Conservation (phyloP, 2,329 filamentous ascomycete species). For the Colletotrichum agaves region DNA sequence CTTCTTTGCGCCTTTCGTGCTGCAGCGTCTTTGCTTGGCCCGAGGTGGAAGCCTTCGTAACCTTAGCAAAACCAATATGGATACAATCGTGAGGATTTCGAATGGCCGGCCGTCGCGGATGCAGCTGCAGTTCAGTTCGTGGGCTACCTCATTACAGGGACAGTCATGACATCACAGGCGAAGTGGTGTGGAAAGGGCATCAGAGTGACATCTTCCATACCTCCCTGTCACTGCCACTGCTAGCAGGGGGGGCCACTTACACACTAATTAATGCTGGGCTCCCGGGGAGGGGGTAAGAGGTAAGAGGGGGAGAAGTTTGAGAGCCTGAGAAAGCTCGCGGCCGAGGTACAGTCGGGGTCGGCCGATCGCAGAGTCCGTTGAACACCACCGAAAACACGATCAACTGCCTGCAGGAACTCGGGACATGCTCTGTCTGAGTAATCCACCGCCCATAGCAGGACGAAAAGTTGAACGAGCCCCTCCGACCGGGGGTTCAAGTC, state of each 20-base stretch:
- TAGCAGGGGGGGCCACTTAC: neutral
- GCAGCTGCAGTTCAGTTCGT: neutral
- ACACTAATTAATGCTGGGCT: neutral
- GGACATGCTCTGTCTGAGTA: slow-evolving; percentile 6
- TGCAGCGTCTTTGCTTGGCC: neutral
- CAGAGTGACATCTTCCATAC: slow-evolving; percentile 34
- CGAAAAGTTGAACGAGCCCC: slow-evolving; percentile 3
- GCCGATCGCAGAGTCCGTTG: slow-evolving; percentile 16
- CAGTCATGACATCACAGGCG: slow-evolving; percentile 33
- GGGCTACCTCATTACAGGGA: neutral
- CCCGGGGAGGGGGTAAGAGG: too few relatives aligned
- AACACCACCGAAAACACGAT: neutral
- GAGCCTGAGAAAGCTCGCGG: neutral
- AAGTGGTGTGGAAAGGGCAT: slow-evolving; percentile 26
- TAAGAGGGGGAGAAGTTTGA: neutral
- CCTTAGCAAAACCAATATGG: too few relatives aligned
- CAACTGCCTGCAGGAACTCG: neutral
- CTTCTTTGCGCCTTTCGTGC: neutral
- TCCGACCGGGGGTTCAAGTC: slow-evolving; percentile 15
- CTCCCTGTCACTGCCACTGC: neutral
- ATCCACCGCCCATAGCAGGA: slow-evolving; percentile 8
- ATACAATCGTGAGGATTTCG: too few relatives aligned
- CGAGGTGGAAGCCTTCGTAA: too few relatives aligned
- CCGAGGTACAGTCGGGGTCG: slow-evolving; percentile 30
- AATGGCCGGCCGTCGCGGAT: neutral